Percentiles rank a stretch among this genome's conserved stretches.
Evolutionary conservation across 2,329 filamentous ascomycete species (phyloP).

Genomic region (Aspergillus costaricaensis): DNA sequence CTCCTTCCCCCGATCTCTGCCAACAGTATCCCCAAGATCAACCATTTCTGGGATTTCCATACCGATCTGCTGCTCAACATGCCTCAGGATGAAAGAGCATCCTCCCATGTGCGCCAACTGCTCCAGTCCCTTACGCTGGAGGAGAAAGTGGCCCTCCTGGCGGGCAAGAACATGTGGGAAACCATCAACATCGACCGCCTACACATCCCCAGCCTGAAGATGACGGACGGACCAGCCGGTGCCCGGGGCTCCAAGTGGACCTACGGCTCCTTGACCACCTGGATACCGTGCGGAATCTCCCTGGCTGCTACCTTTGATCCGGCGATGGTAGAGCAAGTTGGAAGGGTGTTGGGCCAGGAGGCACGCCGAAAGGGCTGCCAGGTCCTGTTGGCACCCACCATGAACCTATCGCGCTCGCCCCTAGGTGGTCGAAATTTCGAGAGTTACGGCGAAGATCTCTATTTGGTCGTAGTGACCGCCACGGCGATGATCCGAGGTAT

Average conservation of each 20-base stretch:
- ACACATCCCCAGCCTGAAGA: conserved; percentile 1
- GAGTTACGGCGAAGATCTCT: too few relatives aligned
- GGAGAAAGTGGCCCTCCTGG: conserved; percentile 6
- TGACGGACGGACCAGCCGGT: conserved; percentile 11
- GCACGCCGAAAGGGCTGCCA: too few relatives aligned
- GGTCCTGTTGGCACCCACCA: too few relatives aligned
- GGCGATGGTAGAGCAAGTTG: not conserved
- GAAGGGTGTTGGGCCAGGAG: not conserved
- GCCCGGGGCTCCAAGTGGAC: conserved; percentile 5
- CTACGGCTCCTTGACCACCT: conserved; percentile 3
- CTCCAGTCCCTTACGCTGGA: conserved; percentile 3
- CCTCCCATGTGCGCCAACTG: not conserved
- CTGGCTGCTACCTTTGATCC: conserved; percentile 6
- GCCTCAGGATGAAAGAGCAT: not conserved
- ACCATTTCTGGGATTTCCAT: too few relatives aligned
- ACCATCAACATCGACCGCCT: not conserved
- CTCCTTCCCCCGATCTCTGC: too few relatives aligned
- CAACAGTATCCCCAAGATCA: too few relatives aligned
- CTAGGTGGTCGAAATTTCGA: too few relatives aligned
- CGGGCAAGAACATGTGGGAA: conserved; percentile 6
- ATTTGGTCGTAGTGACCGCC: too few relatives aligned
- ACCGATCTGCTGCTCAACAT: too few relatives aligned
- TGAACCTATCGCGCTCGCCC: too few relatives aligned
- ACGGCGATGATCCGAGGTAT: too few relatives aligned
- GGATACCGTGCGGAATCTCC: conserved; percentile 5